A percentile compares a stretch with the other conserved stretches of the same genome.
These are phyloP conservation scores for Ascochyta clinopodiicola DNA, from an alignment of 2,329 filamentous ascomycete species.

Conservation along the genomic window DNA sequence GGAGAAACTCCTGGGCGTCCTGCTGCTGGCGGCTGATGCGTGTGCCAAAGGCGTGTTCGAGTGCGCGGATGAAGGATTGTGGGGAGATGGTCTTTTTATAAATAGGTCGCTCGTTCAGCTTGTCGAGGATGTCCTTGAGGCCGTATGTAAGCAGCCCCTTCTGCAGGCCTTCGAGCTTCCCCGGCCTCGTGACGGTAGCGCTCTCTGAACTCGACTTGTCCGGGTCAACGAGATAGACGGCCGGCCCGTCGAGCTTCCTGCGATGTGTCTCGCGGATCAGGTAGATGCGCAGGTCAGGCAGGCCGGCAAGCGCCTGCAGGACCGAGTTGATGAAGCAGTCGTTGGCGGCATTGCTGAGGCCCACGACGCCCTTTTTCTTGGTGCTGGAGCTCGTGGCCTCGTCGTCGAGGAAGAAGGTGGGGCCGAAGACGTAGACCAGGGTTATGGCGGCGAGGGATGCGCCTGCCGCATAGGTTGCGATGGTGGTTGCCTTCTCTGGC, in stretches of 20 bases:
- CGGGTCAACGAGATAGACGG: slow-evolving; percentile 72
- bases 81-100: slow-evolving; percentile 94
- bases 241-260: slow-evolving; percentile 76
- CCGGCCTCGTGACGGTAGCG: slow-evolving; percentile 48
- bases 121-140: slow-evolving; percentile 90
- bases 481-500: slow-evolving; percentile 82
- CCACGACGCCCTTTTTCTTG: slow-evolving; percentile 84
- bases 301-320: slow-evolving; percentile 87
- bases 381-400: slow-evolving; percentile 65
- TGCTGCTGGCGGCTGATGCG: slow-evolving; percentile 94
- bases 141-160: slow-evolving; percentile 83
- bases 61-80: slow-evolving; percentile 77
- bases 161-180: slow-evolving; percentile 69
- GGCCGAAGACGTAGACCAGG: slow-evolving; percentile 95
- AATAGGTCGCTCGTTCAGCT: slow-evolving; percentile 90
- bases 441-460: slow-evolving; percentile 94
- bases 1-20: slow-evolving; percentile 96
- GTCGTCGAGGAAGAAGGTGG: slow-evolving; percentile 94
- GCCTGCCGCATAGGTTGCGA: slow-evolving; percentile 92
- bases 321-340: slow-evolving; percentile 88
- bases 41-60: slow-evolving; percentile 87
- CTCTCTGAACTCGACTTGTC: slow-evolving; percentile 52
- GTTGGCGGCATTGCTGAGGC: slow-evolving; percentile 86
- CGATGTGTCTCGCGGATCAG: slow-evolving; percentile 90
- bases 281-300: slow-evolving; percentile 88